Evolutionary conservation across 2,329 filamentous ascomycete genomes (phyloP).

Genomic region (Colletotrichum eleusines): DNA sequence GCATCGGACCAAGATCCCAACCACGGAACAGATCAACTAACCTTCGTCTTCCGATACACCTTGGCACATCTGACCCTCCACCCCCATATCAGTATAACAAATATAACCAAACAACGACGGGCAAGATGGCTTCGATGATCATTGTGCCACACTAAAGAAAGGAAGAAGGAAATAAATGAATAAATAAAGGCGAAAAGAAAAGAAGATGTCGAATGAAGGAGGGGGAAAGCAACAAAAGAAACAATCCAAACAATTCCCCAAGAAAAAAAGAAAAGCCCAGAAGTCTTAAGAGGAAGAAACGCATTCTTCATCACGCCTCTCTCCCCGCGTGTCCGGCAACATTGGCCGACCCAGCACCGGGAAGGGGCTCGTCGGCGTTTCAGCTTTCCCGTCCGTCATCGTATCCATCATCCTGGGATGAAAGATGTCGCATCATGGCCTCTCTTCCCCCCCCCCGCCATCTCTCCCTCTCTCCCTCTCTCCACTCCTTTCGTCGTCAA

Average conservation of each 20-base stretch:
- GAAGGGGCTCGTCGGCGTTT: constrained; percentile 12
- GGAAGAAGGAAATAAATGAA: background rate
- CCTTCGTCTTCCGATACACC: background rate
- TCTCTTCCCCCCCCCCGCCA: background rate
- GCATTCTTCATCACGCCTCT: constrained; percentile 1
- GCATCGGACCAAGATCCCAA: background rate
- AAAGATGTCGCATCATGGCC: constrained; percentile 22
- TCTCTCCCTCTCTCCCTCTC: no score
- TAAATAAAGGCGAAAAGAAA: no score
- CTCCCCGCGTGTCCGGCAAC: background rate
- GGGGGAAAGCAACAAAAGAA: background rate
- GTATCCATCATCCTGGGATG: constrained; percentile 36
- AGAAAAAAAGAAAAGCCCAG: background rate
- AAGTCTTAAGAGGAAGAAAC: background rate
- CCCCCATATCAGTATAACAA: background rate
- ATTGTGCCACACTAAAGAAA: background rate
- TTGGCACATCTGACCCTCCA: background rate
- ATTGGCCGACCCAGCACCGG: background rate
- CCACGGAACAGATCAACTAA: background rate
- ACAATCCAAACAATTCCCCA: no score
- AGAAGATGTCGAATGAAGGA: no score
- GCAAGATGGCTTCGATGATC: background rate
- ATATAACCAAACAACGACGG: background rate
- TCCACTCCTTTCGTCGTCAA: background rate
- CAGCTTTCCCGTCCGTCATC: constrained; percentile 25